Evolutionary conservation across 495 filamentous ascomycete genomes (phyloP), one percentile per base, ranked within the genome.

Genomic region (Evernia prunastri): DNA sequence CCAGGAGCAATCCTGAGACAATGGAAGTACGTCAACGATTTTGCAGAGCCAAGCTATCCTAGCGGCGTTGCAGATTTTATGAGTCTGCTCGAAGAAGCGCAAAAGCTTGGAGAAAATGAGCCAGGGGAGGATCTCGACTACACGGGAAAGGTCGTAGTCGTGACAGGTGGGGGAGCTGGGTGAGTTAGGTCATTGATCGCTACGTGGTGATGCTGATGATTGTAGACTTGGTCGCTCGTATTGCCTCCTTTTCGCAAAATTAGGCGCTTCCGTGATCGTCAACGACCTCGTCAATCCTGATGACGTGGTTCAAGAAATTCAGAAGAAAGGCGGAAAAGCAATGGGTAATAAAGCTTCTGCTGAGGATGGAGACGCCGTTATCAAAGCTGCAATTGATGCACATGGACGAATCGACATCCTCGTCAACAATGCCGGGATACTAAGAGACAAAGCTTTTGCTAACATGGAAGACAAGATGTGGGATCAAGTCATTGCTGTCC

Each of bases 201-300:
- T 29, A 33, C 43, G 7, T 33, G 60, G 49, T 20, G 66, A 43
- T 66, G 60, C 67, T 73, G 58, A 64, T 27, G 53, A 59, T 64
- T 39, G 29, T 63, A 87, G 91, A 74, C 91, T 98, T 67, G 94
- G 94, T 60, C 92, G 93, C 64, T 85, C 89, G 65, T 98, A 98
- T 77, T 90, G 87, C 70, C 81, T 98, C 70, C 87, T 89, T 53
- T 97, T 97, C 69, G 91, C 92, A 62, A 92, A 91, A 76, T 80
- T 86, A 63, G 95, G 95, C 62, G 95, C 94, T 54, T 86, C 86
- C 35, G 84, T 98, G 23, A 92, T 98, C 43, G 92, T 98, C 51
- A 98, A 98, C 76, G 94, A 98, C 70, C 81, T 98, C 2, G 83
- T 89, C 51, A 88, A 97, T 79, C 95, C 95, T n/a, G 94, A 96